A percentile compares a stretch with the other conserved stretches of the same genome.
These are phyloP conservation scores for Lobosporangium transversale DNA, from an alignment of 192 early-diverging fungal genomes.

Conservation along the genomic window DNA sequence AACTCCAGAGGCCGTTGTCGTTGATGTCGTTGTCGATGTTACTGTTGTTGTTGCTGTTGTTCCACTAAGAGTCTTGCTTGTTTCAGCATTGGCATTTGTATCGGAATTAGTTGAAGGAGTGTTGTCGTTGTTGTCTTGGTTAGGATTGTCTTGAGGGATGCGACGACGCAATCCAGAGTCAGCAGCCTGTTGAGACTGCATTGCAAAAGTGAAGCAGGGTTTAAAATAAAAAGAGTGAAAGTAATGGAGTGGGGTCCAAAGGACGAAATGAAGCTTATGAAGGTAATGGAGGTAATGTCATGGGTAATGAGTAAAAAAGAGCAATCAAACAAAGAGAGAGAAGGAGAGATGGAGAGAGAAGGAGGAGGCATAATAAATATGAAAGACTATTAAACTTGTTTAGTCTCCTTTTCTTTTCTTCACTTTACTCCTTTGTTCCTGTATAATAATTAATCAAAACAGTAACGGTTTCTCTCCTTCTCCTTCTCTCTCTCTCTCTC, in stretches of 20 bases:
- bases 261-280: no score
- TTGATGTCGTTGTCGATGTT: background rate
- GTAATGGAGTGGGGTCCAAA: no score
- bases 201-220: no score
- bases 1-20: background rate
- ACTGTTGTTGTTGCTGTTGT: background rate
- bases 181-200: background rate
- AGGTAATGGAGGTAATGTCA: no score
- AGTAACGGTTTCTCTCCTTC: background rate
- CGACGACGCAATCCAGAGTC: constrained; percentile 28
- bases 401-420: background rate
- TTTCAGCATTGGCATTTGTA: no score
- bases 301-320: constrained; percentile 7
- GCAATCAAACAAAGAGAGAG: background rate
- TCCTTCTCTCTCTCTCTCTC: background rate
- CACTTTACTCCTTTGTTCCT: background rate
- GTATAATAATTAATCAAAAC: background rate
- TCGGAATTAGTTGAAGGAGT: no score
- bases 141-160: constrained; percentile 8
- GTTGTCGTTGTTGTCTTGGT: no score
- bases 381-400: no score
- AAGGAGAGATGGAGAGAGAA: background rate
- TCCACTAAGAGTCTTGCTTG: background rate
- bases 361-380: no score
- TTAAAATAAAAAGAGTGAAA: no score